phyloP scores from a whole-genome alignment of 2,329 filamentous ascomycete genomes.

The Rhinocladiella similis region DNA sequence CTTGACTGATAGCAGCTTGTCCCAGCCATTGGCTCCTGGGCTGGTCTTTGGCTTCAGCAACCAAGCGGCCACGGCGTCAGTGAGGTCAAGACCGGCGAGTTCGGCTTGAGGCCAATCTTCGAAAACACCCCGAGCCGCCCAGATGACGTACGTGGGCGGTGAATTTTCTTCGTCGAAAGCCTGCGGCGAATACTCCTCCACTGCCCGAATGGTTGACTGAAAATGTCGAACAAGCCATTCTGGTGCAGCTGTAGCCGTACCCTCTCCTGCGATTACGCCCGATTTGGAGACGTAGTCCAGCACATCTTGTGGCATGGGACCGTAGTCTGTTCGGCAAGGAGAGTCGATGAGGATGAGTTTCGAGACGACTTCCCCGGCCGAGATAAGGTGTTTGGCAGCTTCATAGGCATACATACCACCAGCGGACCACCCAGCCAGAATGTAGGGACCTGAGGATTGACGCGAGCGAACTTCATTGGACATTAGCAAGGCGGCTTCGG shows the following conservation, averaged over 20 bases:
- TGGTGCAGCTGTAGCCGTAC: neutral
- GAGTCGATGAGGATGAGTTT: constrained; percentile 66
- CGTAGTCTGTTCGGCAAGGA: constrained; percentile 49
- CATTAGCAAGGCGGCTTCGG: constrained; percentile 36
- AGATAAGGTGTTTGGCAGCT: constrained; percentile 61
- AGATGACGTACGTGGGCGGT: constrained; percentile 12
- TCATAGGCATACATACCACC: constrained; percentile 73
- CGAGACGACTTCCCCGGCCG: constrained; percentile 58
- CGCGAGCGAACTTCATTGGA: constrained; percentile 40
- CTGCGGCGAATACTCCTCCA: constrained; percentile 13
- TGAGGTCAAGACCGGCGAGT: constrained; percentile 6
- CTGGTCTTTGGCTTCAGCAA: neutral
- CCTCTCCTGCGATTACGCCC: neutral
- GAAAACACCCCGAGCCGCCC: constrained; percentile 5
- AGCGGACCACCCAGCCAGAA: constrained; percentile 72
- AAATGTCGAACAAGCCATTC: constrained; percentile 17
- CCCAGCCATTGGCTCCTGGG: constrained; percentile 4
- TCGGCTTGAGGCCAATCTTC: constrained; percentile 2
- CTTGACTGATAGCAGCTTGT: constrained; percentile 2
- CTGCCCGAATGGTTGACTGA: constrained; percentile 5
- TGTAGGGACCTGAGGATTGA: constrained; percentile 58
- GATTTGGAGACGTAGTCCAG: neutral
- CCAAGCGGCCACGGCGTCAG: neutral
- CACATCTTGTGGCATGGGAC: constrained; percentile 39
- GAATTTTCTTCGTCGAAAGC: neutral